phyloP scores from a whole-genome alignment of 768 basidiomycete genomes.

The Termitomyces sp. region DNA sequence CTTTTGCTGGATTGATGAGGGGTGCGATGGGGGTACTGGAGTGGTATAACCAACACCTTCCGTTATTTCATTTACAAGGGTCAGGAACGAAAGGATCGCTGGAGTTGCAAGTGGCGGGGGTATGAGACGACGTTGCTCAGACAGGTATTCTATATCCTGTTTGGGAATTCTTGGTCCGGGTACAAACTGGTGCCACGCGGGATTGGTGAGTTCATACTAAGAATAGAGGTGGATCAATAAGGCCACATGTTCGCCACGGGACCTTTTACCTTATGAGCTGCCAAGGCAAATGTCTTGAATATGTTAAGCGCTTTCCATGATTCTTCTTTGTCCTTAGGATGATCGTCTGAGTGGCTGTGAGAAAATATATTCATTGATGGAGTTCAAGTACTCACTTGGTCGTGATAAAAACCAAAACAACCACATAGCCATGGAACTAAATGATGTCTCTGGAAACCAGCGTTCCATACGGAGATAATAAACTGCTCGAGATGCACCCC shows the following conservation, averaged over 20 bases:
- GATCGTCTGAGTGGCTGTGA: slow-evolving; percentile 34
- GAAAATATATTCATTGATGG: neutral
- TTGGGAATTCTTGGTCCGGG: slow-evolving; percentile 23
- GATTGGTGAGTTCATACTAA: slow-evolving; percentile 57
- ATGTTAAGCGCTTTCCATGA: slow-evolving; percentile 43
- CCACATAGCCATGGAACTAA: slow-evolving; percentile 68
- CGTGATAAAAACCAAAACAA: slow-evolving; percentile 68
- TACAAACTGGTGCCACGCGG: slow-evolving; percentile 54
- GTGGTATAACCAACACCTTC: slow-evolving; percentile 23
- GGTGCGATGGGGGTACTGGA: slow-evolving; percentile 27
- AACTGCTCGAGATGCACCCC: slow-evolving; percentile 49
- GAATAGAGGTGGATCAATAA: slow-evolving; percentile 5
- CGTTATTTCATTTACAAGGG: slow-evolving; percentile 37
- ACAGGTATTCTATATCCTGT: slow-evolving; percentile 35
- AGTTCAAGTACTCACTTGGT: slow-evolving; percentile 38
- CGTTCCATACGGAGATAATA: slow-evolving; percentile 31
- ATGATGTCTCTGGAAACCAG: slow-evolving; percentile 54
- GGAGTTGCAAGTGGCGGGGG: slow-evolving; percentile 63
- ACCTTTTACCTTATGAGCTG: slow-evolving; percentile 48
- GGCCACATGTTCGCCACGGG: neutral
- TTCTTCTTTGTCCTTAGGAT: slow-evolving; percentile 29
- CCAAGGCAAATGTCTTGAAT: slow-evolving; percentile 58
- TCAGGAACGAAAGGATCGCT: slow-evolving; percentile 67
- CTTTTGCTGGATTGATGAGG: slow-evolving; percentile 18
- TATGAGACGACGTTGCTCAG: slow-evolving; percentile 35